Base-by-base conservation (phyloP, 768 basidiomycete genomes). In the Podaxis sp. region DNA sequence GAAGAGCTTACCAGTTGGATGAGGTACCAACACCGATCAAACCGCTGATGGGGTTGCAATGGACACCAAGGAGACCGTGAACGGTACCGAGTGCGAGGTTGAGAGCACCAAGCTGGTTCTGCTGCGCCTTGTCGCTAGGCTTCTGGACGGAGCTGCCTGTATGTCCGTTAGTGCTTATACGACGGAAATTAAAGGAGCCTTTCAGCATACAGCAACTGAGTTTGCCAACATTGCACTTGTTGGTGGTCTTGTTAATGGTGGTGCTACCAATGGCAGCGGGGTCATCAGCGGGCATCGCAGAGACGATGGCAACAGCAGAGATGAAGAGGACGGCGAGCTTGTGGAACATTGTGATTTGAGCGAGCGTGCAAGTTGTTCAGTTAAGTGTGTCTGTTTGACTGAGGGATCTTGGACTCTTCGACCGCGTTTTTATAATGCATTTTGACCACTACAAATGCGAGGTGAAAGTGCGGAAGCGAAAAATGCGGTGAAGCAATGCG, bases 31-130 rank as follows among this genome's bases (percentile, higher is more conserved):
- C 55, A 25, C 66, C 69, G 40, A 68, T 65, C 27, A 57, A 8
- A 43, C 15, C 67, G n/a, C 55, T 67, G 63, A 71, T 59, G 3
- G 68, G 67, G 51, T 57, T 66, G 66, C 71, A 69, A 12, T 61
- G n/a, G 37, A 61, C 17, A 46, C 64, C 67, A 33, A 62, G 63
- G 56, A 66, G 56, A 12, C 61, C 68, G 4, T 55, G 19, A 1
- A 58, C 15, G 29, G 24, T 24, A 24, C 54, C 54, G 9, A 15
- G 17, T 4, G 54, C 33, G 37, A 55, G 4, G 17, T 22, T 22
- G 12, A 55, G 29, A 2, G 2, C 9, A 19, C 36, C 38, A 11
- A 40, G 22, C 13, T 37, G 37, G 37, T 17, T 12, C 36, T 38
- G 19, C 4, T 11, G n/a, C 2, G 22, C 9, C 2, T 25, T 4